Evolutionary conservation across 2,329 filamentous ascomycete genomes (phyloP), one percentile per base, ranked within the genome.

Genomic region (Phialophora chinensis): DNA sequence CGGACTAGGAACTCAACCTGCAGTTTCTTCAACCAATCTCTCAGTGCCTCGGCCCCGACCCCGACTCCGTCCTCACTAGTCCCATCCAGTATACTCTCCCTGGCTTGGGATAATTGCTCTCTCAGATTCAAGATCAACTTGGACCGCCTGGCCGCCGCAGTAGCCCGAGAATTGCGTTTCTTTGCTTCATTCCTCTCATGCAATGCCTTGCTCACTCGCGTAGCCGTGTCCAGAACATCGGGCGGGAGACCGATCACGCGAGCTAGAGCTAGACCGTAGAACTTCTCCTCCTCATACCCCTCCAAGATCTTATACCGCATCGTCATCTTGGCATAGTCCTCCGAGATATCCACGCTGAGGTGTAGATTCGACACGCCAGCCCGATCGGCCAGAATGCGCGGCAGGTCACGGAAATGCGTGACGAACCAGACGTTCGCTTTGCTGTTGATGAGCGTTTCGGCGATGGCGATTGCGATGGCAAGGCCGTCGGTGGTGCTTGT

Each of bases 401-500:
- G 90, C 2, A 99, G 83, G 68, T 97, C 91, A 42, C 87, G 84
- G 75, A 97, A 99, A 75, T 99, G 96, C 0, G 95, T 98, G 1
- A 90, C 92, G 78, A 99, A 99, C 89, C 92, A 97, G 0, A 97
- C 88, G 0, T 91, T 84, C 0, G 93, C 89, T 66, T 87, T 85
- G 72, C 88, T 95, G 66, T 93, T 86, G 4, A 97, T 86, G 3
- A 99, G 82, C 0, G 91, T 91, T 80, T 98, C 95, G 0, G 93
- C 90, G 74, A 98, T 93, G 1, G 93, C 91, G 57, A 97, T 84
- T 0, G 95, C 92, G 74, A 99, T 96, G 0, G 92, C 90, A 1
- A 98, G 81, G 0, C 95, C 95, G 74, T 99, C 95, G 27, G 89
- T 85, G 0, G 91, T 94, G 75, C 92, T 95, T 0, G 95, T 99